Percentiles rank a stretch among this genome's conserved stretches.
phyloP scores from a whole-genome alignment of 345 rosid genomes.

The Citrus trifoliata region DNA sequence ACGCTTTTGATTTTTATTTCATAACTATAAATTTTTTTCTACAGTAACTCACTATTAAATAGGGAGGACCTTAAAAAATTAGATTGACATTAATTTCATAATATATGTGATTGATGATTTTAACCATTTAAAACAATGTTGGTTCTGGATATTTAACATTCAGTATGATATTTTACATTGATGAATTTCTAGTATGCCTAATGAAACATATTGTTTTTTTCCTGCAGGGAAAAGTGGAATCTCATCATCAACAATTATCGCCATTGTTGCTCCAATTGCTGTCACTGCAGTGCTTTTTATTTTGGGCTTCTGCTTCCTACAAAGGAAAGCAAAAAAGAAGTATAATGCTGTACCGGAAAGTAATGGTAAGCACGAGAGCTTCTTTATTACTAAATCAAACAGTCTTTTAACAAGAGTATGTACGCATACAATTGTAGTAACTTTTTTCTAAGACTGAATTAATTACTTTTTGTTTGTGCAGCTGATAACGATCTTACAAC shows the following conservation, averaged over 20 bases:
- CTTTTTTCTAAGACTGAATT: not conserved
- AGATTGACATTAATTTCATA: not conserved
- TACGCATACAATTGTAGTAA: too few relatives aligned
- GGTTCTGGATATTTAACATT: not conserved
- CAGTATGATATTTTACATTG: not conserved
- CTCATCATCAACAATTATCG: not conserved
- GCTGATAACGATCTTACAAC: conserved; percentile 25
- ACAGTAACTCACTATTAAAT: too few relatives aligned
- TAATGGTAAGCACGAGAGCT: not conserved
- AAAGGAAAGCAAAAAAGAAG: conserved; percentile 8
- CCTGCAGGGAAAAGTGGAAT: not conserved
- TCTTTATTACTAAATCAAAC: not conserved
- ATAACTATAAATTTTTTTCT: too few relatives aligned
- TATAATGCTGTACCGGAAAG: conserved; percentile 4
- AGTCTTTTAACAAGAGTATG: not conserved
- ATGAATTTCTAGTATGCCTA: not conserved
- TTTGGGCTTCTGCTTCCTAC: not conserved
- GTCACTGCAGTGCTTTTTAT: conserved; percentile 6
- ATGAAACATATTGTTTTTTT: not conserved
- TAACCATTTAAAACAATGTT: not conserved
- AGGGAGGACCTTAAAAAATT: too few relatives aligned
- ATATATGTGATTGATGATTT: not conserved
- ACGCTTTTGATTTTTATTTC: too few relatives aligned
- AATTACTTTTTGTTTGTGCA: not conserved
- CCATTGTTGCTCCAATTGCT: conserved; percentile 15